Evolutionary conservation across 495 filamentous ascomycete genomes (phyloP).

Genomic region (Neurospora terricola): DNA sequence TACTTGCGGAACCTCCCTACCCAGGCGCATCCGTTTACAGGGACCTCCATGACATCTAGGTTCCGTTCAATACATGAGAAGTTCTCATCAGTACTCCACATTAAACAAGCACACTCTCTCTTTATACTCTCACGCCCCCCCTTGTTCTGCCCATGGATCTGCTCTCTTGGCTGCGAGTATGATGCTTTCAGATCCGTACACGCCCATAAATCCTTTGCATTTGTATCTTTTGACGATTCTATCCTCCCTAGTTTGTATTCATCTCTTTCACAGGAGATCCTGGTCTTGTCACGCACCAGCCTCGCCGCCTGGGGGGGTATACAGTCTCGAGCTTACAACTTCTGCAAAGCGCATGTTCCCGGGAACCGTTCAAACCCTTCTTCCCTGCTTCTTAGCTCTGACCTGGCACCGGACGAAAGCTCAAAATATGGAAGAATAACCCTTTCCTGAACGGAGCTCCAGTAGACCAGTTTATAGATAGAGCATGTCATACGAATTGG

Average conservation of each 20-base stretch:
- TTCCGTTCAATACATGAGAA: neutral
- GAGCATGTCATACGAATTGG: neutral
- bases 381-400: neutral
- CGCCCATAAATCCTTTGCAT: neutral
- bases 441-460: neutral
- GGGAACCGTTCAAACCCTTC: neutral
- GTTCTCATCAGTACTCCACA: neutral
- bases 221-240: neutral
- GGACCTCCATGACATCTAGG: neutral
- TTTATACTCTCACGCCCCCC: neutral
- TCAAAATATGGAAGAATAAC: neutral
- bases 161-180: neutral
- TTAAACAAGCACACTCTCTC: neutral
- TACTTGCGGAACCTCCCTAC: neutral
- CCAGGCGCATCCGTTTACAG: neutral
- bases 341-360: neutral
- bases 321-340: neutral
- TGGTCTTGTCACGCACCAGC: neutral
- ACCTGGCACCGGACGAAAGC: neutral
- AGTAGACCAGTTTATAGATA: neutral
- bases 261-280: neutral
- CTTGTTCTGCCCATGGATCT: neutral
- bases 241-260: neutral
- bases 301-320: neutral
- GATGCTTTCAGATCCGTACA: neutral